A percentile compares a stretch with the other conserved stretches of the same genome.
phyloP scores from a whole-genome alignment of 169 alveolate species.

The Plasmodium berghei region DNA sequence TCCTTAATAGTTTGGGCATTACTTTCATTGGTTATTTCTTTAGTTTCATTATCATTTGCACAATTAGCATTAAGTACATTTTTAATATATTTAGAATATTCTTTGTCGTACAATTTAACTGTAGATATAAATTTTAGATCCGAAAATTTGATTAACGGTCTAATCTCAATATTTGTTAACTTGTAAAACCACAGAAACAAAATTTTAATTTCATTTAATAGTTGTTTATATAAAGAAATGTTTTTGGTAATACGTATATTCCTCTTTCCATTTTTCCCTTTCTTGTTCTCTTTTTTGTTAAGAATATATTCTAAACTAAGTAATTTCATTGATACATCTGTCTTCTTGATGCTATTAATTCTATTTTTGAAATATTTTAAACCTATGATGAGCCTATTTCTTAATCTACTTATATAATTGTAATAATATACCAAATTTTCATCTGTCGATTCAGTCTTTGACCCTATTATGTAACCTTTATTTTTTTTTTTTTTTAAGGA shows the following conservation, averaged over 20 bases:
- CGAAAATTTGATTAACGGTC: constrained; percentile 56
- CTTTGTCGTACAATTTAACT: constrained; percentile 39
- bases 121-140: constrained; percentile 39
- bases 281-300: constrained; percentile 16
- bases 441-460: constrained; percentile 73
- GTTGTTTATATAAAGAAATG: constrained; percentile 56
- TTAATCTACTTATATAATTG: constrained; percentile 50
- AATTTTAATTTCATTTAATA: constrained; percentile 61
- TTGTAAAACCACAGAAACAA: constrained; percentile 69
- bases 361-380: constrained; percentile 27
- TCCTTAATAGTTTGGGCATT: too few relatives aligned
- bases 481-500: constrained; percentile 8
- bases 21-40: not conserved
- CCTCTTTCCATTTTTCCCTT: constrained; percentile 21
- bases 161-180: constrained; percentile 55
- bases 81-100: constrained; percentile 31
- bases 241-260: constrained; percentile 6
- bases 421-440: constrained; percentile 59
- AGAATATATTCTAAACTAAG: constrained; percentile 20
- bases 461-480: constrained; percentile 52
- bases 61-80: not conserved
- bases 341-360: constrained; percentile 38
- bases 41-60: not conserved
- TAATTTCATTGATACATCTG: constrained; percentile 13
- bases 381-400: constrained; percentile 47